Conservation (phyloP, 2,329 filamentous ascomycete species). For the Penicillium vulpinum region DNA sequence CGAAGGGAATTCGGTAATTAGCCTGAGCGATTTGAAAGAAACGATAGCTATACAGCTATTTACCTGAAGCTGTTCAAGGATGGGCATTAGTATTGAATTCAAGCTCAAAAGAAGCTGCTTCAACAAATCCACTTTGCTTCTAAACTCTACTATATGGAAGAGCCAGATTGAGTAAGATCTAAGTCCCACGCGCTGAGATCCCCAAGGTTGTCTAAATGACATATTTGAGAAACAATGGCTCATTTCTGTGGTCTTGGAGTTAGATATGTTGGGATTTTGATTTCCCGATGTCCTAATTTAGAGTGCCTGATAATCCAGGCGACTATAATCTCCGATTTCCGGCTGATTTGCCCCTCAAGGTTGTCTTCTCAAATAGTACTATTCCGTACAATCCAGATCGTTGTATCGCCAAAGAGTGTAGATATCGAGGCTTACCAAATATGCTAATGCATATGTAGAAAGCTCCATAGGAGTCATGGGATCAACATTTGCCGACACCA, state of each 20-base stretch:
- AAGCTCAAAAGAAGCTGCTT: neutral
- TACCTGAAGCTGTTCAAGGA: too few species aligned
- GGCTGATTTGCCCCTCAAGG: neutral
- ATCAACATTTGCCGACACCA: neutral
- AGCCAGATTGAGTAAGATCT: neutral
- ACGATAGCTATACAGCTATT: too few species aligned
- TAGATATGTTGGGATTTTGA: neutral
- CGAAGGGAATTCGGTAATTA: too few species aligned
- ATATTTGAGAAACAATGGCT: neutral
- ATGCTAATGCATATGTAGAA: neutral
- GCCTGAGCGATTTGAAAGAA: too few species aligned
- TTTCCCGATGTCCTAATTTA: neutral
- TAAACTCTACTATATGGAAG: neutral
- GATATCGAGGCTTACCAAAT: neutral
- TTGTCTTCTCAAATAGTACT: too few species aligned
- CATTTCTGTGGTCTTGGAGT: neutral
- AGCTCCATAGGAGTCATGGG: neutral
- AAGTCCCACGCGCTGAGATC: neutral
- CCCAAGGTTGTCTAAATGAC: neutral
- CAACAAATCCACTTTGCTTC: neutral
- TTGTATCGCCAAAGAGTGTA: neutral
- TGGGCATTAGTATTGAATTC: neutral
- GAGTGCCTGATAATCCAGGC: neutral
- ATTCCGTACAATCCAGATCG: too few species aligned
- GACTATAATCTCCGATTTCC: neutral